Evolutionary conservation across 306 rosid species (phyloP).

Genomic region (Malus domestica): DNA sequence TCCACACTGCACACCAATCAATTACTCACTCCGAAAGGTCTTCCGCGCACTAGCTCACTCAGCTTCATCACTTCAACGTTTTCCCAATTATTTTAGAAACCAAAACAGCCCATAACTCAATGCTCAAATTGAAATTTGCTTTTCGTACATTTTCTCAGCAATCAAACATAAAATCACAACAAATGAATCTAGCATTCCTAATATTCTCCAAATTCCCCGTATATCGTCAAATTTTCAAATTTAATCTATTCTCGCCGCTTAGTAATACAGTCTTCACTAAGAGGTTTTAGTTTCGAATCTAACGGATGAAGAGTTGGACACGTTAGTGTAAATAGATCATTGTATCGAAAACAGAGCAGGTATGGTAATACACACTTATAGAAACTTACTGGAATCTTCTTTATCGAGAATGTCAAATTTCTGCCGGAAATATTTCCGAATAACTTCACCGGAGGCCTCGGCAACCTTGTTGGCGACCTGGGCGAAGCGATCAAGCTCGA

Average conservation of each 20-base stretch:
- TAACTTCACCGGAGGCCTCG: slow-evolving; percentile 79
- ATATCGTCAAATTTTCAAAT: neutral
- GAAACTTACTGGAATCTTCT: slow-evolving; percentile 50
- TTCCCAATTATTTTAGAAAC: neutral
- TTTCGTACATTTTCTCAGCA: neutral
- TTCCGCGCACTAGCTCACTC: neutral
- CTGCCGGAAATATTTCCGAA: slow-evolving; percentile 63
- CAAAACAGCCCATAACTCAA: neutral
- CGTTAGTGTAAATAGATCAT: no score
- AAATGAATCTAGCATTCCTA: neutral
- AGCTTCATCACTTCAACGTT: neutral
- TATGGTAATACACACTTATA: neutral
- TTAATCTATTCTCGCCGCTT: neutral
- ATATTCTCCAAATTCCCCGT: neutral
- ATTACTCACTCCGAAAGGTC: neutral
- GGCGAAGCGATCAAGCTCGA: slow-evolving; percentile 41
- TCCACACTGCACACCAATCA: neutral
- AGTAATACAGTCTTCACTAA: no score
- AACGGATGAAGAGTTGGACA: no score
- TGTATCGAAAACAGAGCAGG: neutral
- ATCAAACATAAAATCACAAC: neutral
- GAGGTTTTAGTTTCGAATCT: no score
- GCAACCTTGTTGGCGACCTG: slow-evolving; percentile 58
- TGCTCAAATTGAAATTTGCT: neutral
- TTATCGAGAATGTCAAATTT: slow-evolving; percentile 70